Evolutionary conservation across 352 stramenopile genomes (phyloP), one percentile per base, ranked within the genome.

Genomic region (Globisporangium nodosum): DNA sequence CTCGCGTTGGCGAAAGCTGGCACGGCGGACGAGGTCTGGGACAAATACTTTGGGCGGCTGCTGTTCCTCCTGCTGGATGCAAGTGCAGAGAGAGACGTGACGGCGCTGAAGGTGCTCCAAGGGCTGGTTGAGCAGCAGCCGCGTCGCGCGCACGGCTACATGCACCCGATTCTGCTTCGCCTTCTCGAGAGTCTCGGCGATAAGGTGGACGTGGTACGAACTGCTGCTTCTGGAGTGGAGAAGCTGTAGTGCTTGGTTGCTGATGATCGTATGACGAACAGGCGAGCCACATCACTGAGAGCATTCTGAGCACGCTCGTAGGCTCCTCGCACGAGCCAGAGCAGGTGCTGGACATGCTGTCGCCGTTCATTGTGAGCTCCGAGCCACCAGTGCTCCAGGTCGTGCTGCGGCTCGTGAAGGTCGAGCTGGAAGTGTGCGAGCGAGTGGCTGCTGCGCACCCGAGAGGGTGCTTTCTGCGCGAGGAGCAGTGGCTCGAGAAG

Each of bases 151-250:
- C 63, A 87, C 54, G 68, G 73, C 53, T 87, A 80, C 61, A 72
- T 83, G 35, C 70, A 86, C 37, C 63, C 76, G n/a, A 77, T 91
- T 57, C 57, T 88, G 18, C 54, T 80, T 31, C 74, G 77, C 3
- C 66, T 92, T 16, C 61, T 88, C 7, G 76, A 84, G 45, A 64
- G 69, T 31, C 69, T 81, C 16, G 71, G 58, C 27, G 58, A 69
- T 11, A 70, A 74, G 56, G 60, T 71, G 0, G 73, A 78, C 40
- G 56, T 86, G 60, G 71, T 83, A 58, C 59, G 75, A 68, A n/a
- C 3, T 27, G 24, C 24, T 27, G 24, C 24, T 27, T 1, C 24
- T 27, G 24, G 24, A 27, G 24, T 27, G 24, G 24, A 27, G 43
- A 9, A 31, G 12, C 2, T 43, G 45, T 12, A 50, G 11, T 35